Conservation (phyloP, 441 rosid species). For the Arabidopsis hybrid region DNA sequence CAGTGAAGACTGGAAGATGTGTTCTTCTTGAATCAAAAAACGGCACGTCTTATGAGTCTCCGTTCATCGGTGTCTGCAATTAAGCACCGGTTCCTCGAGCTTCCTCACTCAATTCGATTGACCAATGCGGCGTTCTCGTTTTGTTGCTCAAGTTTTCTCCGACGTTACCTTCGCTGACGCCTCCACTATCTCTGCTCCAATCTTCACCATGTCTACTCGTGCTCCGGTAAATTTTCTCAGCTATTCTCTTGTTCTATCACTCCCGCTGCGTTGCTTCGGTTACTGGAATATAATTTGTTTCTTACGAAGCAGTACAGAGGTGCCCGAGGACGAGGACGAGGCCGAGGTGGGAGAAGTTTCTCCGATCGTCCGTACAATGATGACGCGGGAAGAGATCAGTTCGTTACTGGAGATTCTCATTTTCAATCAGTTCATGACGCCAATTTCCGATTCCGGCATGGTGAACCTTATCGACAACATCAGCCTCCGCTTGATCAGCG, state of each 20-base stretch:
- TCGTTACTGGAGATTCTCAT: constrained; percentile 59
- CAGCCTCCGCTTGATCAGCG: not conserved
- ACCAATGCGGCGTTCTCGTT: constrained; percentile 50
- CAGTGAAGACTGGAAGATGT: constrained; percentile 2
- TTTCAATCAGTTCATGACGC: constrained; percentile 54
- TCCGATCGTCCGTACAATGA: constrained; percentile 48
- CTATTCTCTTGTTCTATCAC: not conserved
- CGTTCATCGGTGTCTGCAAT: constrained; percentile 28
- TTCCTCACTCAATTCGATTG: not conserved
- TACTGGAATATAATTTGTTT: not conserved
- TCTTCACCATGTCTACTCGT: constrained; percentile 54
- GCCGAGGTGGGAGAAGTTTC: constrained; percentile 54
- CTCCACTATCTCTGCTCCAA: constrained; percentile 31
- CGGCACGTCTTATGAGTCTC: constrained; percentile 27
- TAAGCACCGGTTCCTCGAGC: constrained; percentile 11
- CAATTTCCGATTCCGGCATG: constrained; percentile 52
- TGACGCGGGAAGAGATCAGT: constrained; percentile 52
- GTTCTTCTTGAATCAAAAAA: not conserved
- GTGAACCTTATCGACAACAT: constrained; percentile 22
- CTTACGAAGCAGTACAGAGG: constrained; percentile 63
- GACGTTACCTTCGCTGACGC: constrained; percentile 42
- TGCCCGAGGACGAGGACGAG: constrained; percentile 34
- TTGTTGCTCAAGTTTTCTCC: constrained; percentile 44
- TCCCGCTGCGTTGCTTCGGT: not conserved
- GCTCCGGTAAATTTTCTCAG: constrained; percentile 45